These are phyloP conservation scores for Phellopilus nigrolimitatus DNA, from an alignment of 1,284 basidiomycete genomes.

Conservation along the genomic window DNA sequence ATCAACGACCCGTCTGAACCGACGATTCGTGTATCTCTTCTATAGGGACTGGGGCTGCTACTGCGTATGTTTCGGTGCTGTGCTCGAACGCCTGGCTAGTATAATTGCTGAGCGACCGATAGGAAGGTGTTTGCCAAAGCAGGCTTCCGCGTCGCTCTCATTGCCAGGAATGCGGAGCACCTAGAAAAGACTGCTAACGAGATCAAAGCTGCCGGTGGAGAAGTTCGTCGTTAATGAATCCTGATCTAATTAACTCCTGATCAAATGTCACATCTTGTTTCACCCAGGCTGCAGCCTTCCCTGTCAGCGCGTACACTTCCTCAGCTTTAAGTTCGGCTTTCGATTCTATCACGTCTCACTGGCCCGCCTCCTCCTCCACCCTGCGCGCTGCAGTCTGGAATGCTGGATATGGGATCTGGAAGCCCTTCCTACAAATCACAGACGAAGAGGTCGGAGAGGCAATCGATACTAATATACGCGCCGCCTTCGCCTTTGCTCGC, in stretches of 20 bases:
- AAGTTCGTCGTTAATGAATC: constrained; percentile 16
- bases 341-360: constrained; percentile 24
- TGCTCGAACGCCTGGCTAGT: too few species aligned
- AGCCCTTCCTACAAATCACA: constrained; percentile 28
- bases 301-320: constrained; percentile 25
- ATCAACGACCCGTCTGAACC: background rate
- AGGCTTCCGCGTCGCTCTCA: constrained; percentile 29
- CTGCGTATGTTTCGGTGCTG: constrained; percentile 15
- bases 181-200: constrained; percentile 23
- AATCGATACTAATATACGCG: constrained; percentile 27
- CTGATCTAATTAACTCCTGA: background rate
- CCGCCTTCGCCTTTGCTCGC: constrained; percentile 29
- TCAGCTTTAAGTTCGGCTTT: constrained; percentile 24
- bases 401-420: constrained; percentile 26
- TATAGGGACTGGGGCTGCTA: constrained; percentile 19
- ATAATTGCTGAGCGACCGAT: background rate
- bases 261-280: background rate
- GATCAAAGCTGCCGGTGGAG: constrained; percentile 25
- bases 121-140: constrained; percentile 20
- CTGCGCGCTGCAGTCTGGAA: constrained; percentile 28
- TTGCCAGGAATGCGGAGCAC: constrained; percentile 27
- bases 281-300: constrained; percentile 27
- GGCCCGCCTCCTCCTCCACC: constrained; percentile 24
- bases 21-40: background rate
- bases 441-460: constrained; percentile 21